A percentile compares a stretch with the other conserved stretches of the same genome.
phyloP scores from a whole-genome alignment of 768 basidiomycete genomes.

The Suillus fuscotomentosus region DNA sequence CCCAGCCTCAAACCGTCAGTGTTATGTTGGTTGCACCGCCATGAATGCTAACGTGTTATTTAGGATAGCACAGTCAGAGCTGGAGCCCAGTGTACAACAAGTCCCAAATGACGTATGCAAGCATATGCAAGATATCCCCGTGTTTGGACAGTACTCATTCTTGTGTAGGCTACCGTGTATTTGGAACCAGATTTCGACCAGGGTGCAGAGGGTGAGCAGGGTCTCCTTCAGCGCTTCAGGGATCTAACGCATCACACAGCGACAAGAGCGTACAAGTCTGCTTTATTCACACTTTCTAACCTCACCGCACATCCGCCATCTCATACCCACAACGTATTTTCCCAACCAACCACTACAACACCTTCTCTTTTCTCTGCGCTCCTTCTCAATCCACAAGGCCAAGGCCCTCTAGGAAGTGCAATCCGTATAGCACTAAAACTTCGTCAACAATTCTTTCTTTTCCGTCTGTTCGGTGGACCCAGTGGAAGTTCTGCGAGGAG shows the following conservation, averaged over 20 bases:
- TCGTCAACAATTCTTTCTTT: constrained; percentile 53
- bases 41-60: not conserved
- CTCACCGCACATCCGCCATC: constrained; percentile 60
- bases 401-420: constrained; percentile 71
- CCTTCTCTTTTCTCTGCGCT: constrained; percentile 61
- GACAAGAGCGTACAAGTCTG: constrained; percentile 72
- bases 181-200: constrained; percentile 35
- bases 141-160: not conserved
- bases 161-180: constrained; percentile 14
- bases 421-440: constrained; percentile 68
- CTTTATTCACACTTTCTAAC: constrained; percentile 62
- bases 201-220: constrained; percentile 48
- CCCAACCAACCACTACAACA: constrained; percentile 35
- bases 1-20: constrained; percentile 27
- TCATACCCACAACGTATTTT: constrained; percentile 50
- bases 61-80: not conserved
- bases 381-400: constrained; percentile 71
- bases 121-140: not conserved
- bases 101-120: not conserved
- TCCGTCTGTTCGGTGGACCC: constrained; percentile 41
- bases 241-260: constrained; percentile 38
- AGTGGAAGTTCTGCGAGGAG: constrained; percentile 41
- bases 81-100: not conserved
- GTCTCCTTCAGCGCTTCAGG: not conserved
- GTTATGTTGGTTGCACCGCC: not conserved